Evolutionary conservation across 2,329 filamentous ascomycete genomes (phyloP), one percentile per base, ranked within the genome.

Genomic region (Coniochaeta prunicola): DNA sequence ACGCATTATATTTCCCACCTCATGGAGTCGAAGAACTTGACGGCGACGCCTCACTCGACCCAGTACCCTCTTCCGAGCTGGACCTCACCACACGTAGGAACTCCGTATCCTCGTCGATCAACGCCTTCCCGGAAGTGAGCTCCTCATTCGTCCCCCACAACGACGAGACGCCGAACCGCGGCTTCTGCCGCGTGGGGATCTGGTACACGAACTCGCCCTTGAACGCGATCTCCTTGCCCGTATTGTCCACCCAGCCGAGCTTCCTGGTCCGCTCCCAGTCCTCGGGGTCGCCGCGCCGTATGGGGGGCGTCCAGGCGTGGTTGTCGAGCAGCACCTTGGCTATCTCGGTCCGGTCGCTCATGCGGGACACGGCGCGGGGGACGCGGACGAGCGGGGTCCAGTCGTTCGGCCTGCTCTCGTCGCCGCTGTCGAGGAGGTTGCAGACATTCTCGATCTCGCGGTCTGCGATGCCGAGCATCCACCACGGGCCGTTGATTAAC

Each of bases 391-490:
- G 66, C 30, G 72, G 64, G 4, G 65, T 65, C 78, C 77, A 81
- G 33, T 72, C 68, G 0, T 68, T 64, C 12, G 45, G 24, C 7
- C 24, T 6, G 45, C 26, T 28, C 6, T 28, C 19, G 33, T 55
- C 53, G 13, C 53, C 53, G 45, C 45, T 50, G 3, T 71, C 74
- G 17, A 82, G 62, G 19, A 73, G 62, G 6, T 71, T 61, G 59
- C 65, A 69, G 30, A 84, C 77, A 59, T 79, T 74, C 5, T 63
- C 64, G 10, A 83, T 73, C 60, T 81, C 75, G 17, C 73, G 74
- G 40, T 79, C 69, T 2, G 73, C 73, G 21, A 85, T 74, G 24
- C 74, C 76, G 2, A 63, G 59, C 58, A 80, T 68, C 81, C 81
- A 85, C 82, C 82, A 85, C 4, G 78, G 63, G 1, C 61, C 61